A percentile compares a stretch with the other conserved stretches of the same genome.
These are phyloP conservation scores for Gracilaria gracilis DNA, from an alignment of 23 red algal genomes.

Conservation along the genomic window DNA sequence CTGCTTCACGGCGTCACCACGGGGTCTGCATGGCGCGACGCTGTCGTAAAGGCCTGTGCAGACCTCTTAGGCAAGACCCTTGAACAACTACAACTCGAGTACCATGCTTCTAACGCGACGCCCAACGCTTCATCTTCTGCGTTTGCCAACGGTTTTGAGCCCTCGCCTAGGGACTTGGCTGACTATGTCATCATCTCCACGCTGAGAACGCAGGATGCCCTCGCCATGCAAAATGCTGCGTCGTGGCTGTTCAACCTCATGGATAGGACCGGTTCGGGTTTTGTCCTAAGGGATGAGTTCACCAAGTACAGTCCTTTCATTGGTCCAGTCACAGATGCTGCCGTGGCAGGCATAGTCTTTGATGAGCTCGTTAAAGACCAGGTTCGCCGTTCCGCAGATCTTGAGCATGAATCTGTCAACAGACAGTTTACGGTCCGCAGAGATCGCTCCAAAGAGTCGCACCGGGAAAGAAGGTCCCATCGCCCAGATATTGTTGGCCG, in stretches of 20 bases:
- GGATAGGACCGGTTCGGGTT: conserved; percentile 81
- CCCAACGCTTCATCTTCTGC: not conserved
- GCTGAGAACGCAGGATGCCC: conserved; percentile 61
- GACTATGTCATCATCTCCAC: conserved; percentile 89
- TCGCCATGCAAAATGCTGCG: conserved; percentile 80
- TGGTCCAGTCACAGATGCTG: conserved; percentile 74
- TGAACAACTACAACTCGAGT: conserved; percentile 47
- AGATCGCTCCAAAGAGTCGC: not conserved
- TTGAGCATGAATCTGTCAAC: not conserved
- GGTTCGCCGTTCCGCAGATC: conserved; percentile 4
- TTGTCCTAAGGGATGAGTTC: conserved; percentile 78
- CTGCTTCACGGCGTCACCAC: not conserved
- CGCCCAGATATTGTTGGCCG: not conserved
- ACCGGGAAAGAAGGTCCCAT: not conserved
- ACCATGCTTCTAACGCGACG: not conserved
- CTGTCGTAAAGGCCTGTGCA: conserved; percentile 70
- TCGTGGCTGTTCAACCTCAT: conserved; percentile 92
- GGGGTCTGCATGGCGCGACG: conserved; percentile 74
- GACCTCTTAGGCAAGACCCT: conserved; percentile 67
- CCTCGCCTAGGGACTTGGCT: conserved; percentile 73
- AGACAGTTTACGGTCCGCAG: not conserved
- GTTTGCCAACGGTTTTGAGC: conserved; percentile 33
- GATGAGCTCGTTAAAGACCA: conserved; percentile 66
- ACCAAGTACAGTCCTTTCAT: conserved; percentile 76
- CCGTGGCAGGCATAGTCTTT: conserved; percentile 70